These are phyloP conservation scores for Diversispora eburnea DNA, from an alignment of 192 early-diverging fungal genomes.

Conservation along the genomic window DNA sequence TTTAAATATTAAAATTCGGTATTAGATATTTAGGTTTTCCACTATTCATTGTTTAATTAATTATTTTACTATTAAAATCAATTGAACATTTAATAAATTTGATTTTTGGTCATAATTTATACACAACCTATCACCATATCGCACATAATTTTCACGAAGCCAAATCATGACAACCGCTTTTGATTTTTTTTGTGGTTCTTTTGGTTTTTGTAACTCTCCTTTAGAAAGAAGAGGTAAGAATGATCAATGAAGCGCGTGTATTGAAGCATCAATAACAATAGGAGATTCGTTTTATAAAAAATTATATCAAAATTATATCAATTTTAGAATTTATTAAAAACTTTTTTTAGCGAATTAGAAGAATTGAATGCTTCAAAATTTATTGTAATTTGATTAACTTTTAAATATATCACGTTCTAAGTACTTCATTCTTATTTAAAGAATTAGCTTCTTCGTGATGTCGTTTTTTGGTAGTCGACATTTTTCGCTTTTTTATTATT, in stretches of 20 bases:
- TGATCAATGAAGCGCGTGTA: conserved; percentile 70
- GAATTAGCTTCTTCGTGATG: no score
- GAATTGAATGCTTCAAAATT: no score
- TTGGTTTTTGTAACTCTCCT: conserved; percentile 47
- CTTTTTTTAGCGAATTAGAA: no score
- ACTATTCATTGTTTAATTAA: conserved; percentile 7
- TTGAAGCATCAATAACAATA: conserved; percentile 63
- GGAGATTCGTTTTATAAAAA: conserved; percentile 27
- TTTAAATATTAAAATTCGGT: not conserved
- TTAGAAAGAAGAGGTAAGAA: conserved; percentile 52
- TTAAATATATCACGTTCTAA: no score
- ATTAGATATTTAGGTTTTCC: not conserved
- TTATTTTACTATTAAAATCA: conserved; percentile 7
- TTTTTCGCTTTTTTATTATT: no score
- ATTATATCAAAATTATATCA: no score
- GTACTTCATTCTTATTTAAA: no score
- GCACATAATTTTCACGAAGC: conserved; percentile 73
- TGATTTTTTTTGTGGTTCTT: conserved; percentile 39
- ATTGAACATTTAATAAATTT: not conserved
- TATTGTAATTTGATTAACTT: no score
- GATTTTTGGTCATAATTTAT: not conserved
- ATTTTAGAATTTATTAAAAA: no score
- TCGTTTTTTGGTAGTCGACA: no score
- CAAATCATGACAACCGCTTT: conserved; percentile 62
- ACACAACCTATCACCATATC: conserved; percentile 58